phyloP scores from a whole-genome alignment of 2,329 filamentous ascomycete species.

The Phoma sp. region DNA sequence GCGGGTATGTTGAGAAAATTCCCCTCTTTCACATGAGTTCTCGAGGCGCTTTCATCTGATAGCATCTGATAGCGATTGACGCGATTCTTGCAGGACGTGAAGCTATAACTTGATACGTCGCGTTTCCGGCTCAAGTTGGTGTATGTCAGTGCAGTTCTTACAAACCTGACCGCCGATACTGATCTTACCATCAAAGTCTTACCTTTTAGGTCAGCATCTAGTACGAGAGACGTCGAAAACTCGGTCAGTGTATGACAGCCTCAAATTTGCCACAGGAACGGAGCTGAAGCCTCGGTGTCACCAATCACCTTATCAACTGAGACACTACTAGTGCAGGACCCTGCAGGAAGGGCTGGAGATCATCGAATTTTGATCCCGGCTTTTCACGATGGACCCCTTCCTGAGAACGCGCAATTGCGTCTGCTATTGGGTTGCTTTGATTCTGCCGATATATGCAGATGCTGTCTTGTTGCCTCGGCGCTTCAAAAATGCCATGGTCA shows the following conservation, averaged over 20 bases:
- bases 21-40: slow-evolving; percentile 17
- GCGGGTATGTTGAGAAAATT: background rate
- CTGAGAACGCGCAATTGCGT: background rate
- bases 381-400: slow-evolving; percentile 7
- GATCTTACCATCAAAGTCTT: background rate
- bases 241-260: slow-evolving; percentile 13
- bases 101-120: background rate
- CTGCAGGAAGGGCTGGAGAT: slow-evolving; percentile 1
- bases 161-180: background rate
- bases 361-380: slow-evolving; percentile 6
- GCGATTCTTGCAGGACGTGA: background rate
- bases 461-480: background rate
- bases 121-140: too few species aligned
- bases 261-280: slow-evolving; percentile 17
- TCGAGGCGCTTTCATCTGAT: slow-evolving; percentile 2
- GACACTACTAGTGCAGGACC: slow-evolving; percentile 10
- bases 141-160: too few species aligned
- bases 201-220: background rate
- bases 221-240: background rate
- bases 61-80: background rate
- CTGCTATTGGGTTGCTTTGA: too few species aligned
- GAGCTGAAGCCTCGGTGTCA: slow-evolving; percentile 6
- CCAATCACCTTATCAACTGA: slow-evolving; percentile 2
- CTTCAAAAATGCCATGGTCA: slow-evolving; percentile 1
- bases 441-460: background rate